Base-by-base conservation (phyloP, 2,329 filamentous ascomycete species). In the Botrytis fragariae region DNA sequence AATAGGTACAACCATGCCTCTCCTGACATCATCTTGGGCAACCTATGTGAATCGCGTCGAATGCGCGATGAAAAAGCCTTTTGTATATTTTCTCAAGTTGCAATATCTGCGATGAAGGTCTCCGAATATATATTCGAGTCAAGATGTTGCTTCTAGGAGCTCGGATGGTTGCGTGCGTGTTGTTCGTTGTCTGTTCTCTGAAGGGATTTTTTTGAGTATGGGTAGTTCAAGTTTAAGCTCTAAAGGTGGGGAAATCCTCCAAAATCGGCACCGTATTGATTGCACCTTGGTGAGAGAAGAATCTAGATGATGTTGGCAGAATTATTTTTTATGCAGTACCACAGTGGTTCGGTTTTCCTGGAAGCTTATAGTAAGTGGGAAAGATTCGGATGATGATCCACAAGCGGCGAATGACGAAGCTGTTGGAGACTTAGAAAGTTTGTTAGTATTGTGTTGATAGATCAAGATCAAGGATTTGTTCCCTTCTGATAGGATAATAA, bases 1-100 rank as follows among this genome's bases (percentile, higher is more conserved):
- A 99, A 89, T 81, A 99, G 91, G 87, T 97, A 99, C 83, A 99
- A 88, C 96, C 96, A 98, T 84, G 95, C 95, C 89, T 98, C 95
- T 84, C 95, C 95, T 81, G 95, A 97, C 95, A 98, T 98, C 82
- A 83, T 90, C 84, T 79, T 78, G 73, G 73, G 74, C 75, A 71
- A 62, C 14, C n/a, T 39, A 59, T 71, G 29, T 32, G 61, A 63
- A 67, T 75, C 59, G 72, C 76, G 77, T 74, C 57, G 67, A 35
- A n/a, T 51, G 29, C 69, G 73, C 74, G 69, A 44, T 71, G 57
- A 60, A 44, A 59, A 7, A 16, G 35, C 29, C 51, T 32, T 48
- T 48, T 5, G n/a, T 72, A 22, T 35, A 22, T 10, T 45, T 54
- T 59, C n/a, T 61, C 3, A 25, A 61, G 62, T 48, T 57, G 51